These are phyloP conservation scores for Aspergillus indologenus DNA, from an alignment of 495 filamentous ascomycete genomes.

Conservation along the genomic window DNA sequence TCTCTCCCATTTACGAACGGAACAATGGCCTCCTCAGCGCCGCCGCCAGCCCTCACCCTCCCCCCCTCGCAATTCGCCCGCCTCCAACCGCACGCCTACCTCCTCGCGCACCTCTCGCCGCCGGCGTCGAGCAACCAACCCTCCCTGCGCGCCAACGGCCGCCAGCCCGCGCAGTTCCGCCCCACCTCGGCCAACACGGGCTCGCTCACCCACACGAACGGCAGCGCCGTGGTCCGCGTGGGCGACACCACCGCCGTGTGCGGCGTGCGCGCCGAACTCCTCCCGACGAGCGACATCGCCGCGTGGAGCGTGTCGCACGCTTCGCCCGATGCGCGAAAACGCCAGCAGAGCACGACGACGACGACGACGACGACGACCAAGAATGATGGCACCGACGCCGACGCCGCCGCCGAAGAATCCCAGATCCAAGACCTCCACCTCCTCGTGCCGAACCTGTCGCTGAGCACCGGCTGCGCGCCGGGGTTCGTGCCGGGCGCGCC, in stretches of 20 bases:
- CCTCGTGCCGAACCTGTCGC: conserved; percentile 88
- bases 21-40: conserved; percentile 24
- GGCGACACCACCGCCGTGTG: conserved; percentile 92
- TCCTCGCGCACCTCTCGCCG: conserved; percentile 80
- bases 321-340: conserved; percentile 29
- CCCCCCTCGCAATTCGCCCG: conserved; percentile 82
- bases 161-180: conserved; percentile 65
- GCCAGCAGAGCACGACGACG: conserved; percentile 29
- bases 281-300: conserved; percentile 67
- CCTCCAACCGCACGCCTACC: conserved; percentile 82
- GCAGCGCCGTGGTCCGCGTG: conserved; percentile 78
- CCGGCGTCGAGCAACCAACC: conserved; percentile 49
- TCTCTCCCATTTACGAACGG: not conserved
- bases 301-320: conserved; percentile 51
- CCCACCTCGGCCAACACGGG: conserved; percentile 68
- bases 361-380: conserved; percentile 16
- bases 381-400: conserved; percentile 22
- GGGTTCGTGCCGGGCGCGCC: conserved; percentile 79
- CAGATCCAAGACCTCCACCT: conserved; percentile 62
- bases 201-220: conserved; percentile 81
- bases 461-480: conserved; percentile 84
- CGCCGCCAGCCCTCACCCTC: conserved; percentile 59
- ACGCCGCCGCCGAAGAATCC: conserved; percentile 35
- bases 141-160: conserved; percentile 74
- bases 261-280: conserved; percentile 80